Evolutionary conservation across 2,329 filamentous ascomycete genomes (phyloP), one percentile per base, ranked within the genome.

Genomic region (Lanzia echinophila): DNA sequence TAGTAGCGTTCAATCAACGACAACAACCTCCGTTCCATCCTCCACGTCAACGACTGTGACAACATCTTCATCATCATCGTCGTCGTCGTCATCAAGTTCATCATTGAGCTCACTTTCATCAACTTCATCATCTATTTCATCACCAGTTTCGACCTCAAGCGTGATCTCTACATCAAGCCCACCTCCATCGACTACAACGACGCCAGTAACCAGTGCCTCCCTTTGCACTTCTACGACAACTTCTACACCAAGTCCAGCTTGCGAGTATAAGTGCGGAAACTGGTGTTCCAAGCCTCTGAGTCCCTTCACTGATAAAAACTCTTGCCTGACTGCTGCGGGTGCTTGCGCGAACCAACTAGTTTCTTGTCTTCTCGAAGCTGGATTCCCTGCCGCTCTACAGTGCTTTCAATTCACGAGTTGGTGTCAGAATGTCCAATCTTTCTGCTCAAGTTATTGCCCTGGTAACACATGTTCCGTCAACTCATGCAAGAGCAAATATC

Each of bases 251-350:
- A 73, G 76, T 10, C 67, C 75, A 46, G 70, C 67, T 31, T 81
- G 78, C 66, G 78, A 81, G 64, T 81, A 78, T 67, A 69, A 74
- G 59, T 75, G 75, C 58, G 79, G 79, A 46, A 73, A 71, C 56
- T 82, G 78, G 77, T 80, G 77, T 63, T 73, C 72, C 36, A 71
- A 70, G 44, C 71, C 76, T 13, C 65, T 81, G 12, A 78, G 77
- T 22, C 68, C 73, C 59, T 82, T 73, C 68, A 64, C 65, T 39
- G 70, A 78, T 62, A 58, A 69, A 53, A 57, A 63, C 41, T 65
- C 67, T 44, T 82, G 79, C 65, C 62, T 67, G 47, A 60, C 58
- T 10, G 72, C 74, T 20, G 56, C 56, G 32, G 71, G 70, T 58
- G 71, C 73, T 53, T 72, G 70, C 63, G 64, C 66, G 24, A 65